These are phyloP conservation scores for Fomes fomentarius DNA, from an alignment of 1,284 basidiomycete genomes.

Conservation along the genomic window DNA sequence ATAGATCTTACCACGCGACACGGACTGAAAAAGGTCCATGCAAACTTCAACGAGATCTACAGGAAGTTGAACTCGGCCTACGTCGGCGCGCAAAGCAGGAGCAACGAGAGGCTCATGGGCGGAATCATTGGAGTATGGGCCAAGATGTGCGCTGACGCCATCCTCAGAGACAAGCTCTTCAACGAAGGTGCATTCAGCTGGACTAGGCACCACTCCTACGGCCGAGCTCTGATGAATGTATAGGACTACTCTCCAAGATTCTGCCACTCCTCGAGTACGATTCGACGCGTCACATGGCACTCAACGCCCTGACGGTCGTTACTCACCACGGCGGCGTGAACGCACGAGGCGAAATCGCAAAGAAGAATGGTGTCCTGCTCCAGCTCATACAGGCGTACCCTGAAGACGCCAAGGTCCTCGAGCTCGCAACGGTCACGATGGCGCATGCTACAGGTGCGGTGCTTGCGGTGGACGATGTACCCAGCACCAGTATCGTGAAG, in stretches of 20 bases:
- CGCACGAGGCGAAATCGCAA: slow-evolving; percentile 54
- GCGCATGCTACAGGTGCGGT: slow-evolving; percentile 54
- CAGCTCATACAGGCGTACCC: slow-evolving; percentile 50
- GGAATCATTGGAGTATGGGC: slow-evolving; percentile 64
- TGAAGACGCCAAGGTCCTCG: slow-evolving; percentile 51
- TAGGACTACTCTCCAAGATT: slow-evolving; percentile 58
- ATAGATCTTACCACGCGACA: slow-evolving; percentile 56
- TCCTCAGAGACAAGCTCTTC: slow-evolving; percentile 60
- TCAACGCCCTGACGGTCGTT: slow-evolving; percentile 57
- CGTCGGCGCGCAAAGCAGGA: slow-evolving; percentile 18
- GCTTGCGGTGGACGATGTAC: slow-evolving; percentile 43
- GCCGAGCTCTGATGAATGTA: neutral
- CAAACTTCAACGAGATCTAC: slow-evolving; percentile 54
- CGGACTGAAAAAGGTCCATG: slow-evolving; percentile 64
- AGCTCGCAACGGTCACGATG: slow-evolving; percentile 54
- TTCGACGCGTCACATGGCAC: slow-evolving; percentile 50
- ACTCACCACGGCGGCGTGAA: slow-evolving; percentile 62
- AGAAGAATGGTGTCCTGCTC: slow-evolving; percentile 42
- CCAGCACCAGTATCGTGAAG: slow-evolving; percentile 40
- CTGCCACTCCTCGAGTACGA: slow-evolving; percentile 53
- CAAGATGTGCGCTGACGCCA: slow-evolving; percentile 62
- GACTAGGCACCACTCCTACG: neutral
- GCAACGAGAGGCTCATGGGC: slow-evolving; percentile 39
- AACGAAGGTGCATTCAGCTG: slow-evolving; percentile 46
- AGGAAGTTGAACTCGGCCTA: slow-evolving; percentile 45